These are phyloP conservation scores for Amborella trichopoda DNA, from an alignment of 164 flowering plant species.

Conservation along the genomic window DNA sequence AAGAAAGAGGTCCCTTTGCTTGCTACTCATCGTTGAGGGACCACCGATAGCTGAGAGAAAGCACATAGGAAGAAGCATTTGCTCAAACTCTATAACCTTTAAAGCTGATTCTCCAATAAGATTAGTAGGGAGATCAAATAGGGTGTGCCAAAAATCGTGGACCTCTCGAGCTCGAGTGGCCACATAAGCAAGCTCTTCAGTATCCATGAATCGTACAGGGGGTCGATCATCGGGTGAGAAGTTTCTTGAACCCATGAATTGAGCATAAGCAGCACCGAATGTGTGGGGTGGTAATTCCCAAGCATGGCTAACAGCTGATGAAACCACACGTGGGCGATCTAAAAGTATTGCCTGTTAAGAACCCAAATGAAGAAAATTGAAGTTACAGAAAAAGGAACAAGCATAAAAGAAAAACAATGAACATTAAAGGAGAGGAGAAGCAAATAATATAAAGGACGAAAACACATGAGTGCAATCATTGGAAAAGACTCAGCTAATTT, in stretches of 20 bases:
- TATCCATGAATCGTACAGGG: constrained; percentile 86
- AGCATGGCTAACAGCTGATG: constrained; percentile 62
- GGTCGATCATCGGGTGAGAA: constrained; percentile 95
- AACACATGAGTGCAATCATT: too few species aligned
- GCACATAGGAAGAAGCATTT: constrained; percentile 94
- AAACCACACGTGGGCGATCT: constrained; percentile 85
- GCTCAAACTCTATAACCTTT: constrained; percentile 91
- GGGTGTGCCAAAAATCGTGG: constrained; percentile 95
- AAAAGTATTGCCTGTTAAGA: constrained; percentile 49
- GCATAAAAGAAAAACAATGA: neutral
- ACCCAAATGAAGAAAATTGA: neutral
- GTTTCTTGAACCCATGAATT: constrained; percentile 90
- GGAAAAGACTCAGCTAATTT: too few species aligned
- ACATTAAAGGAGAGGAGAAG: neutral
- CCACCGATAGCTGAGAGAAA: constrained; percentile 79
- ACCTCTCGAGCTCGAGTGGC: constrained; percentile 90
- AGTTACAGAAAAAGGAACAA: neutral
- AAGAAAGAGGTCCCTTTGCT: constrained; percentile 63
- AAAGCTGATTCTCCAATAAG: constrained; percentile 90
- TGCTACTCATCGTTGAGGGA: constrained; percentile 54
- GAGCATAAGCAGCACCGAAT: constrained; percentile 94
- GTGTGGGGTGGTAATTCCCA: constrained; percentile 90
- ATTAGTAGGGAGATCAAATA: constrained; percentile 83
- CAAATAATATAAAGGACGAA: too few species aligned
- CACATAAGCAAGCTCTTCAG: constrained; percentile 83